phyloP scores from a whole-genome alignment of 1,139 yeast genomes.

The Wickerhamomyces sp. region DNA sequence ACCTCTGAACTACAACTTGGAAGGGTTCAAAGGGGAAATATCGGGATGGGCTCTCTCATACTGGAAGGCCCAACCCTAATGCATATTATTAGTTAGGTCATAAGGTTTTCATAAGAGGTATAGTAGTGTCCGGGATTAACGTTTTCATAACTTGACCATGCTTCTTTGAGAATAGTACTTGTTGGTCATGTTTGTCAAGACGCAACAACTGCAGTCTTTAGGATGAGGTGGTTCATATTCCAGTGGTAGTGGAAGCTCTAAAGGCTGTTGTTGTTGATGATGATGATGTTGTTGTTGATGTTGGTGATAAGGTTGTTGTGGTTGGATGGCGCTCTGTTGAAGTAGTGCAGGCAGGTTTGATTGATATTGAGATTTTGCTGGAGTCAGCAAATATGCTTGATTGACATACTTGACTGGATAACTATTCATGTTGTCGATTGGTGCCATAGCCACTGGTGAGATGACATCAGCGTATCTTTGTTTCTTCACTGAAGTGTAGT shows the following conservation, averaged over 20 bases:
- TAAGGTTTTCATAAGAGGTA: background rate
- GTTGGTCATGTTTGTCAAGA: constrained; percentile 17
- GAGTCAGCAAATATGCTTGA: background rate
- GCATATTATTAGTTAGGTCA: background rate
- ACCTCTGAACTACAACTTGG: no score
- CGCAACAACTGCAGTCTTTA: constrained; percentile 15
- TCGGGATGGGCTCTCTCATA: background rate
- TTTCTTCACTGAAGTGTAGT: background rate
- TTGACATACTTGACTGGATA: background rate
- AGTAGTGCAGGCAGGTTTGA: background rate
- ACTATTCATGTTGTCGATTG: background rate
- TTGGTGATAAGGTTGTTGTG: background rate
- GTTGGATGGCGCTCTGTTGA: background rate
- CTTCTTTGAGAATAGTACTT: constrained; percentile 8
- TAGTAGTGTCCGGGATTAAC: background rate
- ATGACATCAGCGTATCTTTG: background rate
- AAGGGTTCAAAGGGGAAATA: no score
- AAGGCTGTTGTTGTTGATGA: background rate
- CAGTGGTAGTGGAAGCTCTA: background rate
- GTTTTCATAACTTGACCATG: constrained; percentile 2
- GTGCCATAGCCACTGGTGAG: background rate
- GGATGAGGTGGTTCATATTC: constrained; percentile 4
- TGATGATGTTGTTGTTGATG: background rate
- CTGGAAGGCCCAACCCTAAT: background rate
- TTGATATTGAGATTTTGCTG: background rate